phyloP scores from a whole-genome alignment of 179 eudicot species.

The Beta lomatogona region DNA sequence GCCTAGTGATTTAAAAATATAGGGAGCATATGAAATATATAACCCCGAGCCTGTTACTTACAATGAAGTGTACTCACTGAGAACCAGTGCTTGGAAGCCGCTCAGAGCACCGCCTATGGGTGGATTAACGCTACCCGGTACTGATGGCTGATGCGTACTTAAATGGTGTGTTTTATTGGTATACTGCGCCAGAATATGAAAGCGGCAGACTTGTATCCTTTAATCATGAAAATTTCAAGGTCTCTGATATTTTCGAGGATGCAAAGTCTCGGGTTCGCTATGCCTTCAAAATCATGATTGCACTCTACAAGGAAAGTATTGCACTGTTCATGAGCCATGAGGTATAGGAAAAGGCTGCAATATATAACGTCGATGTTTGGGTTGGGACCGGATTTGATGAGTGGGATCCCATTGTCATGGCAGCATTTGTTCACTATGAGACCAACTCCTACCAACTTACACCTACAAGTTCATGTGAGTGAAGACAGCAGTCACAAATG shows the following conservation, averaged over 20 bases:
- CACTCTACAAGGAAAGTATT: constrained; percentile 5
- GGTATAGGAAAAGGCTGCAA: background rate
- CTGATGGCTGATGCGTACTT: background rate
- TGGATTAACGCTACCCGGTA: background rate
- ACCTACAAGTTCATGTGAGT: no score
- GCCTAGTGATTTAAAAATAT: constrained; percentile 17
- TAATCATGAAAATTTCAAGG: background rate
- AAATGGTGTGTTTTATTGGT: background rate
- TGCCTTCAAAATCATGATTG: background rate
- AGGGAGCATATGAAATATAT: background rate
- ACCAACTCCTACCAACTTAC: background rate
- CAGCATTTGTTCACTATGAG: constrained; percentile 9
- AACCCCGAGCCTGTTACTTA: background rate
- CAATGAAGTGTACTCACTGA: constrained; percentile 4
- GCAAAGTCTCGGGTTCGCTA: background rate
- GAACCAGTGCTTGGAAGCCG: background rate
- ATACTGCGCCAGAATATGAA: background rate
- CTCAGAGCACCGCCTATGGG: background rate
- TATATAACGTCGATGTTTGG: background rate
- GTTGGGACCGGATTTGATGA: constrained; percentile 6
- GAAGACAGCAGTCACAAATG: no score
- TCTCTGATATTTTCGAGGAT: background rate
- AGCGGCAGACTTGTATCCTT: background rate
- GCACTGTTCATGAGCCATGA: background rate
- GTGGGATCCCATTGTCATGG: constrained; percentile 15